These are phyloP conservation scores for Chaetomium cochliodes DNA, from an alignment of 495 filamentous ascomycete genomes.

Conservation along the genomic window DNA sequence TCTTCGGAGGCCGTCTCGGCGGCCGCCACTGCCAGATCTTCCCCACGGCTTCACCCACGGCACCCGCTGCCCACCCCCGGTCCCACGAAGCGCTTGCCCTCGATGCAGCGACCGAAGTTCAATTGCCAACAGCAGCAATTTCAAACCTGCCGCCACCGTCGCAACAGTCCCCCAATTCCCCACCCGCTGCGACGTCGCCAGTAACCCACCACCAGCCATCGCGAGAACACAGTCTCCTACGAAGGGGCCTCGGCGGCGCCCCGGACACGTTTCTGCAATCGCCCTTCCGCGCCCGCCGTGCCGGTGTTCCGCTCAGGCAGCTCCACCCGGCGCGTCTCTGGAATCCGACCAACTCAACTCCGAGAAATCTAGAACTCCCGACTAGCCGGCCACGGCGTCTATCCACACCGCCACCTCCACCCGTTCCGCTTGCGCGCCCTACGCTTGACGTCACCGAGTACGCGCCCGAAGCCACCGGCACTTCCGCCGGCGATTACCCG, in stretches of 20 bases:
- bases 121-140: constrained; percentile 28
- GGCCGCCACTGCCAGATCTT: constrained; percentile 37
- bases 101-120: constrained; percentile 30
- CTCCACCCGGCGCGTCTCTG: constrained; percentile 52
- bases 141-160: constrained; percentile 36
- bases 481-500: constrained; percentile 61
- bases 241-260: constrained; percentile 42
- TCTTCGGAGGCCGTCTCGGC: constrained; percentile 42
- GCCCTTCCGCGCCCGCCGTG: constrained; percentile 48
- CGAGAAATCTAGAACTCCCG: constrained; percentile 41
- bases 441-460: constrained; percentile 37
- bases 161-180: constrained; percentile 36
- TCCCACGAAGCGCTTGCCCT: constrained; percentile 38
- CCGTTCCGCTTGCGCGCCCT: constrained; percentile 49
- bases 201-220: constrained; percentile 23
- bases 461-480: constrained; percentile 35
- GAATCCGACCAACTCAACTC: constrained; percentile 65
- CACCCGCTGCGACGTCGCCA: constrained; percentile 26
- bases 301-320: constrained; percentile 36
- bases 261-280: constrained; percentile 40
- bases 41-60: constrained; percentile 50
- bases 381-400: constrained; percentile 37
- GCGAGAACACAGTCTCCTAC: constrained; percentile 39
- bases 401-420: constrained; percentile 49
- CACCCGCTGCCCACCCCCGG: constrained; percentile 35